Percentiles rank a stretch among this genome's conserved stretches.
These are phyloP conservation scores for Populus simonii DNA, from an alignment of 345 rosid species.

Conservation along the genomic window DNA sequence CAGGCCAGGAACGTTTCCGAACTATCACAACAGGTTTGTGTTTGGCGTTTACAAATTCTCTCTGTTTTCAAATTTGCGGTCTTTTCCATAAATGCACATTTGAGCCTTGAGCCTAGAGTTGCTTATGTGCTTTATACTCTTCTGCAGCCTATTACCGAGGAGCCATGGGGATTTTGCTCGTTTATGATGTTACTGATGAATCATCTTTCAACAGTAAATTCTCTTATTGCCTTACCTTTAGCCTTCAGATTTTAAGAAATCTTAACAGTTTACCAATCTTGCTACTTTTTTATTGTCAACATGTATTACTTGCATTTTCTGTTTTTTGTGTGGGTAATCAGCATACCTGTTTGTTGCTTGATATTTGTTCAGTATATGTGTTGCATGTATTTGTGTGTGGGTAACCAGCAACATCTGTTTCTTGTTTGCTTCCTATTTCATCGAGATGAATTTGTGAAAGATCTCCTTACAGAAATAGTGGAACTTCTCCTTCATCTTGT, in stretches of 20 bases:
- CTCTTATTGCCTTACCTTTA: neutral
- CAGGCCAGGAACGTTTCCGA: constrained; percentile 60
- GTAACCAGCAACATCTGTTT: neutral
- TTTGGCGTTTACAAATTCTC: neutral
- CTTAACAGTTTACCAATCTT: neutral
- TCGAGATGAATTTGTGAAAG: neutral
- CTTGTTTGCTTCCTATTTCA: neutral
- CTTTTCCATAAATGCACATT: neutral
- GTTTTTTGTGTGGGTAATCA: neutral
- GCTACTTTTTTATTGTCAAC: neutral
- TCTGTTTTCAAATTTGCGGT: neutral
- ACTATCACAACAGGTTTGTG: constrained; percentile 53
- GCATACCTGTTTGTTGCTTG: neutral
- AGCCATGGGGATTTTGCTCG: constrained; percentile 30
- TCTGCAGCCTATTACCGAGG: constrained; percentile 26
- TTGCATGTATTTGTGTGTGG: neutral
- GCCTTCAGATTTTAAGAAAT: neutral
- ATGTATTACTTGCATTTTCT: neutral
- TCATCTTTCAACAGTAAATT: constrained; percentile 26
- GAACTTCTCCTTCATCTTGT: neutral
- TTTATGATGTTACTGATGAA: constrained; percentile 28
- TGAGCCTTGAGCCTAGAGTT: neutral
- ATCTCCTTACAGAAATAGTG: neutral
- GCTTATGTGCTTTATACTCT: neutral
- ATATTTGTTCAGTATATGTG: neutral